Percentiles rank a stretch among this genome's conserved stretches.
Evolutionary conservation across 2,329 filamentous ascomycete species (phyloP).

Genomic region (Zymoseptoria tritici): DNA sequence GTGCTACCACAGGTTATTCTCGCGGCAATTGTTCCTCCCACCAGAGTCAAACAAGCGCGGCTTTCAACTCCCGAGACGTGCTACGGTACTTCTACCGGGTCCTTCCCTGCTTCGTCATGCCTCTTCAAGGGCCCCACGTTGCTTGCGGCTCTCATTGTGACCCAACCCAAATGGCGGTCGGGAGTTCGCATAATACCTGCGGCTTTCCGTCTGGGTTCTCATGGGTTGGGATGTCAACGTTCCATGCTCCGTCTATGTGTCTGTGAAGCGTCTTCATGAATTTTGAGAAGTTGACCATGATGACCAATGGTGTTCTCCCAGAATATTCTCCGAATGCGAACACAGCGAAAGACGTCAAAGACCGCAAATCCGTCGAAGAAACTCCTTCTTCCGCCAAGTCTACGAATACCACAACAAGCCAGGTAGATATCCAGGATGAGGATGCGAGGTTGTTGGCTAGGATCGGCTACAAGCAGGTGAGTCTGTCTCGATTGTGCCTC

Average conservation of each 20-base stretch:
- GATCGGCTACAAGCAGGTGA: constrained; percentile 57
- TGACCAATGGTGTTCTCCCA: background rate
- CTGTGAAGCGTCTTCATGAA: background rate
- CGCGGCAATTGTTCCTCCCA: background rate
- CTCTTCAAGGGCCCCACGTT: background rate
- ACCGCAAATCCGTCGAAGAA: background rate
- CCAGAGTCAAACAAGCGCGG: background rate
- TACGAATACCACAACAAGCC: background rate
- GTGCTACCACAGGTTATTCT: background rate
- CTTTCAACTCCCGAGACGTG: background rate
- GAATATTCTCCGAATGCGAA: background rate
- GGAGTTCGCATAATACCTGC: background rate
- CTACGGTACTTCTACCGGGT: background rate
- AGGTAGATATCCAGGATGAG: constrained; percentile 33
- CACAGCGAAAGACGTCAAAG: background rate
- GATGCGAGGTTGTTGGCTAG: constrained; percentile 54
- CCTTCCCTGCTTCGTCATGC: background rate
- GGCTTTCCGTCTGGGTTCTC: background rate
- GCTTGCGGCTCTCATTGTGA: background rate
- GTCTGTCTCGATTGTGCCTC: constrained; percentile 5
- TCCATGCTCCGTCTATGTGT: background rate
- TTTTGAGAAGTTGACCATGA: background rate
- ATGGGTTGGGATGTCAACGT: background rate
- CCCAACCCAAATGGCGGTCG: background rate
- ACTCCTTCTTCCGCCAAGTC: background rate